phyloP scores from a whole-genome alignment of 2,329 filamentous ascomycete genomes.

The Talaromyces amestolkiae region DNA sequence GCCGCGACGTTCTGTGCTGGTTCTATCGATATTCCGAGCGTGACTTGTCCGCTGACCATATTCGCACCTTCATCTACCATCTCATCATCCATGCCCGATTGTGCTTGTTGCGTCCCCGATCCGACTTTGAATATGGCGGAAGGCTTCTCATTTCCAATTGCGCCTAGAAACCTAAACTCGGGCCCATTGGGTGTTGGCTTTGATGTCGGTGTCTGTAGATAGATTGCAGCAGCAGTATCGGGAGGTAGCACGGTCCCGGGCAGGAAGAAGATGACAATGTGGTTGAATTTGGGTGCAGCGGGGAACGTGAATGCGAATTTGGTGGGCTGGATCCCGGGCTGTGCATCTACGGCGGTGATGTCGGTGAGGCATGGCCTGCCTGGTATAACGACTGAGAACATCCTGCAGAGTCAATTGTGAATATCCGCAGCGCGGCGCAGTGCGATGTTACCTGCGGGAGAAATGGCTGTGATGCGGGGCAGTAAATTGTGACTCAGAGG shows the following conservation, averaged over 20 bases:
- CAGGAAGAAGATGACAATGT: slow-evolving; percentile 85
- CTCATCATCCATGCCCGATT: slow-evolving; percentile 38
- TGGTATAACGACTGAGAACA: slow-evolving; percentile 63
- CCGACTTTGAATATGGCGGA: slow-evolving; percentile 84
- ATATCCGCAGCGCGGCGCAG: background rate
- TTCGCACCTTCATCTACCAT: slow-evolving; percentile 50
- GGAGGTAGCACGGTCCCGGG: slow-evolving; percentile 72
- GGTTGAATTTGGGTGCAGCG: slow-evolving; percentile 57
- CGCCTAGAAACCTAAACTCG: slow-evolving; percentile 82
- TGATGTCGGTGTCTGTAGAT: slow-evolving; percentile 67
- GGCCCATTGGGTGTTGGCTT: slow-evolving; percentile 35
- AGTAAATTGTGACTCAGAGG: background rate
- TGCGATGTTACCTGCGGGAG: background rate
- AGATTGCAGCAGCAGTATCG: slow-evolving; percentile 82
- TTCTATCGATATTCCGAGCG: slow-evolving; percentile 81
- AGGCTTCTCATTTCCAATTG: slow-evolving; percentile 84
- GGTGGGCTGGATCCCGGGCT: slow-evolving; percentile 55
- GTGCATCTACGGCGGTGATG: slow-evolving; percentile 50
- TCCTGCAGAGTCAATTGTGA: slow-evolving; percentile 26
- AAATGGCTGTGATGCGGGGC: background rate
- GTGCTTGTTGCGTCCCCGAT: slow-evolving; percentile 21
- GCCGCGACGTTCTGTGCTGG: slow-evolving; percentile 67
- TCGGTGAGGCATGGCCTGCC: slow-evolving; percentile 60
- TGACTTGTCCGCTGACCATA: slow-evolving; percentile 51
- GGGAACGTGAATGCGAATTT: slow-evolving; percentile 70